These are phyloP conservation scores for Scheffersomyces lignicola DNA, from an alignment of 1,139 yeast genomes.

Conservation along the genomic window DNA sequence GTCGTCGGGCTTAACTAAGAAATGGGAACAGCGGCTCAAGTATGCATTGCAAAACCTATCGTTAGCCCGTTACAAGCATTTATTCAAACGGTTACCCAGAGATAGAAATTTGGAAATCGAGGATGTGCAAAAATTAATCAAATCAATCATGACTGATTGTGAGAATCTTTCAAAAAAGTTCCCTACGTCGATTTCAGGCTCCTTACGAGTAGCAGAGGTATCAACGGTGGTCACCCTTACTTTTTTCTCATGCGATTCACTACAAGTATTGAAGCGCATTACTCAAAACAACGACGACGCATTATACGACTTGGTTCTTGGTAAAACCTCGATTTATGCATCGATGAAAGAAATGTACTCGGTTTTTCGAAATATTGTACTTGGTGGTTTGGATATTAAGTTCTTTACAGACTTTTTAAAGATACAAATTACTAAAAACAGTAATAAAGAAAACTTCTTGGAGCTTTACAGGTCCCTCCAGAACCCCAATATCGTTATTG, in stretches of 20 bases:
- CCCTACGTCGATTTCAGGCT: conserved; percentile 53
- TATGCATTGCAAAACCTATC: conserved; percentile 53
- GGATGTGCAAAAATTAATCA: neutral
- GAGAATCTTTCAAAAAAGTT: conserved; percentile 54
- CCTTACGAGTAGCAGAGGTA: conserved; percentile 53
- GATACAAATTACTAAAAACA: neutral
- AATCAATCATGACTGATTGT: conserved; percentile 48
- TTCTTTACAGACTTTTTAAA: neutral
- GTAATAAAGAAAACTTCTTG: neutral
- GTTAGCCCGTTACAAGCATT: conserved; percentile 48
- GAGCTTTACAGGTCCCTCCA: neutral
- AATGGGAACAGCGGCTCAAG: conserved; percentile 54
- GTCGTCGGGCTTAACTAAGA: conserved; percentile 40
- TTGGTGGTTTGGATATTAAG: neutral
- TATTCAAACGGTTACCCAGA: conserved; percentile 46
- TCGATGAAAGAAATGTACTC: neutral
- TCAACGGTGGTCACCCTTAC: conserved; percentile 58
- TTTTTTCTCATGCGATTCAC: conserved; percentile 65
- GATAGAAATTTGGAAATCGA: conserved; percentile 27
- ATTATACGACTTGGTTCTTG: neutral
- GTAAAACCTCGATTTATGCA: neutral
- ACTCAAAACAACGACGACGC: conserved; percentile 36
- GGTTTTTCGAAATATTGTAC: neutral
- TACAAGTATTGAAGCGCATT: conserved; percentile 59
- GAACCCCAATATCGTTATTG: neutral